phyloP scores from a whole-genome alignment of 2,329 filamentous ascomycete genomes.

The Balansia obtecta region DNA sequence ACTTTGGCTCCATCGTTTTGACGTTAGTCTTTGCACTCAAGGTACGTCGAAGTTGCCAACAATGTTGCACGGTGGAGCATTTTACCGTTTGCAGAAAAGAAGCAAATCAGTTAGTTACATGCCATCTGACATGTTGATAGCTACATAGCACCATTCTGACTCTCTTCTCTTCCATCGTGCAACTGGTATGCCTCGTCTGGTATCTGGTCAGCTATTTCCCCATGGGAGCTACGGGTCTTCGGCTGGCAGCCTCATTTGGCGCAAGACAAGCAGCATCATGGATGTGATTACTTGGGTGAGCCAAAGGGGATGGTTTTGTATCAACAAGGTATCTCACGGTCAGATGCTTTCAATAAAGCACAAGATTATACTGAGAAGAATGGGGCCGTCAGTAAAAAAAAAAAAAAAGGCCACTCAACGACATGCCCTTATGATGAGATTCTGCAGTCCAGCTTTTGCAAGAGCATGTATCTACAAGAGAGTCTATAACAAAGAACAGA shows the following conservation, averaged over 20 bases:
- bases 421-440: background rate
- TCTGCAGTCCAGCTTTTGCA: background rate
- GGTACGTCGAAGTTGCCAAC: conserved; percentile 40
- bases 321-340: background rate
- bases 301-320: background rate
- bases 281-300: conserved; percentile 49
- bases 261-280: conserved; percentile 74
- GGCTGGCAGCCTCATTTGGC: conserved; percentile 77
- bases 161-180: conserved; percentile 68
- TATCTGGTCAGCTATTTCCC: conserved; percentile 97
- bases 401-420: background rate
- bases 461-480: background rate
- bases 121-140: conserved; percentile 30
- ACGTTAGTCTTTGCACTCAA: conserved; percentile 88
- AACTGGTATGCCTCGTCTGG: conserved; percentile 76
- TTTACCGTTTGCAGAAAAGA: too few species aligned
- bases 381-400: background rate
- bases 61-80: too few species aligned
- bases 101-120: background rate
- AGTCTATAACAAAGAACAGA: background rate
- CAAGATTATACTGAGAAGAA: background rate
- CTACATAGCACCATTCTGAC: conserved; percentile 77
- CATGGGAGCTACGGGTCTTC: conserved; percentile 82
- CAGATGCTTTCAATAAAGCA: background rate
- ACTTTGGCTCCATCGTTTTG: conserved; percentile 84